Conservation (phyloP, 441 rosid species). For the Raphanus hybrid region DNA sequence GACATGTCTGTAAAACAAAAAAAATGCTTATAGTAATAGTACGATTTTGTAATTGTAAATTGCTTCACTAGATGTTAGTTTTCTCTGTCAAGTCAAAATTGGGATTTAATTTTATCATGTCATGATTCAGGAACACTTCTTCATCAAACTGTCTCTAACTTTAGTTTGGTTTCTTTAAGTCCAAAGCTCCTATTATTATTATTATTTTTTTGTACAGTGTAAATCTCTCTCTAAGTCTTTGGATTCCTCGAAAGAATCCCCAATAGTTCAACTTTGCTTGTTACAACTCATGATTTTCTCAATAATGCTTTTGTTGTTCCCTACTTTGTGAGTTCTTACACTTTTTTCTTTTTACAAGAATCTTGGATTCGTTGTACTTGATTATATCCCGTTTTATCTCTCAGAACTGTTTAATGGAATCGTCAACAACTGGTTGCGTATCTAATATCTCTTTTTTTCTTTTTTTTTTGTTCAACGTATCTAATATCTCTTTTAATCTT, state of each 20-base stretch:
- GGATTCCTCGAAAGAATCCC: constrained; percentile 33
- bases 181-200: constrained; percentile 9
- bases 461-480: too few relatives aligned
- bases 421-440: neutral
- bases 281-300: constrained; percentile 25
- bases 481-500: neutral
- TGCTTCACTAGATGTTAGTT: neutral
- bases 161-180: constrained; percentile 27
- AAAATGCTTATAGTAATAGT: neutral
- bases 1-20: too few relatives aligned
- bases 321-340: constrained; percentile 20
- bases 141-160: neutral
- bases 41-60: neutral
- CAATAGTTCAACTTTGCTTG: constrained; percentile 25
- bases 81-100: neutral
- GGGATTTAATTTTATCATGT: neutral
- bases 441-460: neutral
- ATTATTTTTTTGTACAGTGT: constrained; percentile 10
- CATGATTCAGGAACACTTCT: neutral
- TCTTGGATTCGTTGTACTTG: constrained; percentile 16
- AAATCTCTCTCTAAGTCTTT: constrained; percentile 17
- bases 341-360: constrained; percentile 14
- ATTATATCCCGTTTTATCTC: constrained; percentile 22
- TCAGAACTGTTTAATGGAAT: constrained; percentile 25
- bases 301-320: constrained; percentile 1